These are phyloP conservation scores for Ceratocystis cacaofunesta DNA, from an alignment of 2,329 filamentous ascomycete species.

Conservation along the genomic window DNA sequence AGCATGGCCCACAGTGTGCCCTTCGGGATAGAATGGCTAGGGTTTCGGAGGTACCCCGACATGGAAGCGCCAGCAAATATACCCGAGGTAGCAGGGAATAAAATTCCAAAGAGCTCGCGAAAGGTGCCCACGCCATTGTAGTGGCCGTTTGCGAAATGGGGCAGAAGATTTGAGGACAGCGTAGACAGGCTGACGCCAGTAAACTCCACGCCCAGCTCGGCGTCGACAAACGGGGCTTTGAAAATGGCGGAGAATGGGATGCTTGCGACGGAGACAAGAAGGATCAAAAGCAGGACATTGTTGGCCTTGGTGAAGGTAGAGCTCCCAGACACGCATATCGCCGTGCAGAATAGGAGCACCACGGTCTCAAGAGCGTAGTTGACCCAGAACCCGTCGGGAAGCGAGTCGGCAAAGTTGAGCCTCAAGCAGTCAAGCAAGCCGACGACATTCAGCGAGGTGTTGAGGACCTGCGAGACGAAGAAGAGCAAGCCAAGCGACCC, in stretches of 20 bases:
- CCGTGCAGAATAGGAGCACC: constrained; percentile 56
- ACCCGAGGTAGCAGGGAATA: constrained; percentile 54
- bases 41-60: constrained; percentile 73
- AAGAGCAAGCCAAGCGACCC: constrained; percentile 79
- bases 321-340: constrained; percentile 65
- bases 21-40: constrained; percentile 69
- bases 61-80: constrained; percentile 67
- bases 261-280: constrained; percentile 60
- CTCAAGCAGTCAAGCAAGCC: constrained; percentile 71
- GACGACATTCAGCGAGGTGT: constrained; percentile 75
- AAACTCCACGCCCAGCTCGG: constrained; percentile 51
- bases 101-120: constrained; percentile 69
- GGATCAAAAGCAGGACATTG: constrained; percentile 56
- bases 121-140: constrained; percentile 53
- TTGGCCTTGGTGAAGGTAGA: constrained; percentile 67
- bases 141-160: constrained; percentile 48
- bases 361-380: constrained; percentile 61
- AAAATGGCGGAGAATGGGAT: constrained; percentile 67
- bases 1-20: constrained; percentile 68
- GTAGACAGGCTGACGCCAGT: constrained; percentile 62
- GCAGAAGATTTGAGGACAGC: constrained; percentile 57
- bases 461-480: constrained; percentile 79
- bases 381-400: constrained; percentile 62
- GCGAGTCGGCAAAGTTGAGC: constrained; percentile 53
- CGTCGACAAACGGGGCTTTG: constrained; percentile 50